A percentile compares a stretch with the other conserved stretches of the same genome.
These are phyloP conservation scores for Leishmania braziliensis DNA, from an alignment of 208 protist genomes.

Conservation along the genomic window DNA sequence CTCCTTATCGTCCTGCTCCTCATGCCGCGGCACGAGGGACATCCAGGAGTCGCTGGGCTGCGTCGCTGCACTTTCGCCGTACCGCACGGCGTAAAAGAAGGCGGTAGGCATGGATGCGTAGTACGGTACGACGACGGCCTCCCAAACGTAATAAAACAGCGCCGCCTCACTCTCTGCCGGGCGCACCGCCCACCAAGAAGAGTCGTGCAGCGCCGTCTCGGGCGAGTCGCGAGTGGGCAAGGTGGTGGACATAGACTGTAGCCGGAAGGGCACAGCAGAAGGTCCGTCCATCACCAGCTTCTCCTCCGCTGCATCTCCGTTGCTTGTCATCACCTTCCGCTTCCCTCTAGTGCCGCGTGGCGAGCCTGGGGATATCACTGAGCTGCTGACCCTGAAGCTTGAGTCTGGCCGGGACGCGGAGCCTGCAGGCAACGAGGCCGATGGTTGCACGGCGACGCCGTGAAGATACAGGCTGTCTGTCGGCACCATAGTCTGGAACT, in stretches of 20 bases:
- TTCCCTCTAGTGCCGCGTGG: not conserved
- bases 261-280: not conserved
- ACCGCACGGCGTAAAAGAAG: not conserved
- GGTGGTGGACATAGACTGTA: not conserved
- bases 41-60: slow-evolving; percentile 1
- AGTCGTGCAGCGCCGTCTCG: not conserved
- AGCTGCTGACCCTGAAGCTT: not conserved
- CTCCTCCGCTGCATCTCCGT: not conserved
- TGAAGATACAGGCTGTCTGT: slow-evolving; percentile 47
- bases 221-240: not conserved
- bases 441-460: slow-evolving; percentile 22
- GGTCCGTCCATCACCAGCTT: slow-evolving; percentile 19
- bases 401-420: not conserved
- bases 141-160: slow-evolving; percentile 50
- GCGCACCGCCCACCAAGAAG: slow-evolving; percentile 8
- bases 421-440: not conserved
- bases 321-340: not conserved
- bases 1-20: slow-evolving; percentile 19
- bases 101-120: slow-evolving; percentile 18
- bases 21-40: not conserved
- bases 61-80: not conserved
- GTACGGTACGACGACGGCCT: slow-evolving; percentile 46
- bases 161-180: slow-evolving; percentile 16
- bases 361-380: slow-evolving; percentile 1
- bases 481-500: slow-evolving; percentile 54